These are phyloP conservation scores for Candida sphagnicola DNA, from an alignment of 805 yeast genomes.

Conservation along the genomic window DNA sequence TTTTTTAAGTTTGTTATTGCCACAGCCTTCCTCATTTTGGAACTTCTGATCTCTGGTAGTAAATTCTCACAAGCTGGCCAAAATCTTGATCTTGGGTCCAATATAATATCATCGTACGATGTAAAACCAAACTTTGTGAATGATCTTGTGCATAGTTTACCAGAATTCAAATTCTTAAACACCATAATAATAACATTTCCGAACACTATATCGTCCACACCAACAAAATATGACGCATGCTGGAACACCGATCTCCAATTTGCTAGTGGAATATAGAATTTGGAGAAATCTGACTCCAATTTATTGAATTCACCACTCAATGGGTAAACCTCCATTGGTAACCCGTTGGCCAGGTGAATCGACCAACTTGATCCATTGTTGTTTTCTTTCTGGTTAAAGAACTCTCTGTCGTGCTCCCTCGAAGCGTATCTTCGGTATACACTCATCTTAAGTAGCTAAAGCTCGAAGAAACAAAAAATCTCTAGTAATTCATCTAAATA, in stretches of 20 bases:
- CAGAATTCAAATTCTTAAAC: conserved; percentile 43
- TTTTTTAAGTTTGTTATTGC: conserved; percentile 73
- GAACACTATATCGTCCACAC: conserved; percentile 49
- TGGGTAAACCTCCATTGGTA: conserved; percentile 17
- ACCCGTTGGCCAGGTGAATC: neutral
- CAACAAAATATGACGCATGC: conserved; percentile 50
- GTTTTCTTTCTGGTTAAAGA: conserved; percentile 6
- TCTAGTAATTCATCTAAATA: no score
- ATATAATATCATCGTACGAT: conserved; percentile 52
- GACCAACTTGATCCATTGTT: conserved; percentile 4
- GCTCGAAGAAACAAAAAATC: neutral
- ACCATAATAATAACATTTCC: conserved; percentile 47
- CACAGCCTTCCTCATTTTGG: conserved; percentile 66
- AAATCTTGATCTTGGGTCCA: conserved; percentile 59
- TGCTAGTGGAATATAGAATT: conserved; percentile 8
- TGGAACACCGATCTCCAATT: conserved; percentile 42
- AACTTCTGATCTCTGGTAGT: conserved; percentile 39
- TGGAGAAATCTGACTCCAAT: conserved; percentile 7
- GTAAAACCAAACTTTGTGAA: conserved; percentile 67
- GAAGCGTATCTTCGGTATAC: conserved; percentile 37
- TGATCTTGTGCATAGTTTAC: conserved; percentile 49
- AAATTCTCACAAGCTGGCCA: conserved; percentile 78
- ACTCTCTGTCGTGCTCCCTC: conserved; percentile 28
- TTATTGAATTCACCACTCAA: conserved; percentile 23
- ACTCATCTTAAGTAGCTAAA: conserved; percentile 20